Evolutionary conservation across 305 asterid species (phyloP), one percentile per base, ranked within the genome.

Genomic region (Plantago lanceolata): DNA sequence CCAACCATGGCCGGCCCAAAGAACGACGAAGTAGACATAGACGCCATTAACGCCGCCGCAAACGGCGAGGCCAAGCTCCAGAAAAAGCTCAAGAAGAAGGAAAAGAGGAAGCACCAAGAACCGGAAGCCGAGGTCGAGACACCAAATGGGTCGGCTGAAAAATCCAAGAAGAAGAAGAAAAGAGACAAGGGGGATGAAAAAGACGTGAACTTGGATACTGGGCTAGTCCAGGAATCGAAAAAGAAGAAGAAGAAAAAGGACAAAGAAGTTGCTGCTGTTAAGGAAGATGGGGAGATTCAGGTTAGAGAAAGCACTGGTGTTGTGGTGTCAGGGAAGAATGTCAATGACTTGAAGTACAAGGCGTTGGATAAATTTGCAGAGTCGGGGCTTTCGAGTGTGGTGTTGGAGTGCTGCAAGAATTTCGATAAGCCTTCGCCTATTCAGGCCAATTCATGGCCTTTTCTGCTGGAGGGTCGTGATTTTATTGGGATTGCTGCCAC

Each of bases 381-480:
- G 64, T 71, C 99, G 0, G 88, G 88, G 65, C 88, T 90, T 33
- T 79, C 95, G 15, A 69, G 43, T 20, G 76, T 83, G 29, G 88
- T 90, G 7, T 63, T 94, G 67, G 89, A 90, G 24, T 90, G 94
- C 76, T 94, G 99, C 73, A 94, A 84, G 79, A 78, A 75, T 43
- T 94, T 94, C 29, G 85, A 79, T 57, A 88, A 81, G 77, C 99
- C 97, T 0, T 94, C 97, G 26, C 99, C 99, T 5, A 94, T 94
- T 73, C 99, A 94, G 53, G 78, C 97, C 19, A 83, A 94, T 72
- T 77, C 97, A 0, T 94, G 99, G 97, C 96, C 91, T 19, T 94
- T 85, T 71, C 90, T 94, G 47, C 85, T 94, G 37, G 81, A 86
- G 47, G 96, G 93, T 19, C 95, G 95, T 1, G 99, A 94, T 79